phyloP scores from a whole-genome alignment of 345 rosid species.

The Fremontodendron californicum region DNA sequence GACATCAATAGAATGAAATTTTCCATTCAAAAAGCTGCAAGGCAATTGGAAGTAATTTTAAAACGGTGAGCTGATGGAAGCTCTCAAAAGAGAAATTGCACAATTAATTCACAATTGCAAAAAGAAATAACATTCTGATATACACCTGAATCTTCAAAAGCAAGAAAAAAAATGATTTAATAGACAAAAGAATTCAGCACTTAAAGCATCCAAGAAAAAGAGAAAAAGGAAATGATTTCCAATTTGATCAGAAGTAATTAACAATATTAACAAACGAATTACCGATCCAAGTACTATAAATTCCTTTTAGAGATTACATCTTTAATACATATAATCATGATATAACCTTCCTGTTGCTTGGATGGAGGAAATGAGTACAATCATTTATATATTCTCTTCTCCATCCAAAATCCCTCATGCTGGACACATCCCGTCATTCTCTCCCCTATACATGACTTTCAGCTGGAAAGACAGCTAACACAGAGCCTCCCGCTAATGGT shows the following conservation, averaged over 20 bases:
- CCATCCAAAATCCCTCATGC: background rate
- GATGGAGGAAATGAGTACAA: background rate
- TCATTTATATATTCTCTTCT: background rate
- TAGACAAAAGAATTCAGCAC: background rate
- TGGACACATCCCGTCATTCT: background rate
- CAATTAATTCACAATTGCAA: background rate
- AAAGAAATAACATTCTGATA: background rate
- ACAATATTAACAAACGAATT: background rate
- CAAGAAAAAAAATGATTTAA: background rate
- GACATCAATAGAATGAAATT: background rate
- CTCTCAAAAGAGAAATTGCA: background rate
- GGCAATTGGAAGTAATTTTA: background rate
- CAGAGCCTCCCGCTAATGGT: background rate
- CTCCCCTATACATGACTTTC: background rate
- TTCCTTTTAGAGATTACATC: background rate
- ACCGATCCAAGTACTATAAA: background rate
- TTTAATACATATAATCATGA: background rate
- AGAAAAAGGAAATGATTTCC: background rate
- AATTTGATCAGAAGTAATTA: background rate
- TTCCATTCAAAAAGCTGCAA: background rate
- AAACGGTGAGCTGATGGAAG: background rate
- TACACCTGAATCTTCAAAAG: background rate
- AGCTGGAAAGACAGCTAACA: background rate
- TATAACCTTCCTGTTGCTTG: background rate
- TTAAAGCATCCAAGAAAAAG: background rate